These are phyloP conservation scores for Telopea speciosissima DNA, from an alignment of 177 flowering plant species.

Conservation along the genomic window DNA sequence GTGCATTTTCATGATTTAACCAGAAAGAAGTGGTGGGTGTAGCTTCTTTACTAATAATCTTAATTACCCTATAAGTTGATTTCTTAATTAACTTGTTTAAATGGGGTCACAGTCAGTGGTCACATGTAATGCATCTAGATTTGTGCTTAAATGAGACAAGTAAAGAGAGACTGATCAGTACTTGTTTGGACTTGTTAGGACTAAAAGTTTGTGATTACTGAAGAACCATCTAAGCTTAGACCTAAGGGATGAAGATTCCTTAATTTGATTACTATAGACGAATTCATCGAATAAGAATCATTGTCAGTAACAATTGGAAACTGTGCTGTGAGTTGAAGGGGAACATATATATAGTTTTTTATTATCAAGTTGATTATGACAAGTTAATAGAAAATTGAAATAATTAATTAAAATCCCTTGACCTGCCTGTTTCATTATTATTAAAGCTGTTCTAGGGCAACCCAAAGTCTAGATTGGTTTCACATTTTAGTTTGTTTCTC, in stretches of 20 bases:
- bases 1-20: conserved; percentile 29
- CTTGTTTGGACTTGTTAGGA: background rate
- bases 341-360: background rate
- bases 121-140: conserved; percentile 29
- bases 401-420: background rate
- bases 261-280: background rate
- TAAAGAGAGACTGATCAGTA: background rate
- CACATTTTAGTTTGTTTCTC: too few species aligned
- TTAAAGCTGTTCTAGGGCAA: too few species aligned
- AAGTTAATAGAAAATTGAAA: background rate
- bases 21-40: conserved; percentile 6
- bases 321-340: background rate
- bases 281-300: background rate
- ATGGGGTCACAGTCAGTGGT: conserved; percentile 1
- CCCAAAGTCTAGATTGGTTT: too few species aligned
- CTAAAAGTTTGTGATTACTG: background rate
- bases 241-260: background rate
- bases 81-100: background rate
- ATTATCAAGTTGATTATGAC: background rate
- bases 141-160: conserved; percentile 23
- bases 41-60: background rate
- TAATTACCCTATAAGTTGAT: conserved; percentile 7
- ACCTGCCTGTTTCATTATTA: background rate
- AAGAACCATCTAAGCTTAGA: background rate
- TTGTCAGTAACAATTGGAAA: background rate